Evolutionary conservation across 2,329 filamentous ascomycete genomes (phyloP), one percentile per base, ranked within the genome.

Genomic region (Aureobasidium lini): DNA sequence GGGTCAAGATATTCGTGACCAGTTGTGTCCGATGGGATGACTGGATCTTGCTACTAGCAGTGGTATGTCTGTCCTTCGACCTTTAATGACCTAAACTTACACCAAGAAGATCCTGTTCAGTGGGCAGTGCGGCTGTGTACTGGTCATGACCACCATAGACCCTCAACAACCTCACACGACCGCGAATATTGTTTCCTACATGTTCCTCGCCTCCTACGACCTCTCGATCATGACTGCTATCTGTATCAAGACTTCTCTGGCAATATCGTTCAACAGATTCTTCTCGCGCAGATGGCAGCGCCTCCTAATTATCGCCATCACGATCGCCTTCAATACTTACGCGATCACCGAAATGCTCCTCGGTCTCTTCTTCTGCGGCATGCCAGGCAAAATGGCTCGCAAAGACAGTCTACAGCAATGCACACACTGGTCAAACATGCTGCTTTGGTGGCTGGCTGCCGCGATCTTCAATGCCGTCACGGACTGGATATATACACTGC

Each of bases 241-340:
- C 61, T 63, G 71, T 15, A 64, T 77, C 61, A 79, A 79, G 62
- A 70, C 77, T 23, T 77, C 76, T 1, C 64, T 79, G 5, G 74
- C 70, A 7, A 64, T 78, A 37, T 77, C 77, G 66, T 76, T 77
- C 64, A 67, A 74, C 9, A 73, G 76, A 2, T 73, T 77, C 48
- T 68, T 77, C n/a, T 67, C 64, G 15, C 67, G 70, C 37, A 59
- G 50, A 16, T 76, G 73, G 72, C 76, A 78, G 37, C 64, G 65
- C 32, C 67, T 66, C 36, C 48, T 53, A 18, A 61, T 69, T 39
- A 65, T 71, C 34, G 32, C 23, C 29, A 37, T 56, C 37, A 60
- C 59, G 18, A 64, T 70, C n/a, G 65, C 74, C n/a, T 73, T 53
- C 48, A 37, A 39, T 37, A 15, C 50, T 5, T 60, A 71, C 40